Base-by-base conservation (phyloP, 805 yeast species). In the Starmerella potacharoeniae region DNA sequence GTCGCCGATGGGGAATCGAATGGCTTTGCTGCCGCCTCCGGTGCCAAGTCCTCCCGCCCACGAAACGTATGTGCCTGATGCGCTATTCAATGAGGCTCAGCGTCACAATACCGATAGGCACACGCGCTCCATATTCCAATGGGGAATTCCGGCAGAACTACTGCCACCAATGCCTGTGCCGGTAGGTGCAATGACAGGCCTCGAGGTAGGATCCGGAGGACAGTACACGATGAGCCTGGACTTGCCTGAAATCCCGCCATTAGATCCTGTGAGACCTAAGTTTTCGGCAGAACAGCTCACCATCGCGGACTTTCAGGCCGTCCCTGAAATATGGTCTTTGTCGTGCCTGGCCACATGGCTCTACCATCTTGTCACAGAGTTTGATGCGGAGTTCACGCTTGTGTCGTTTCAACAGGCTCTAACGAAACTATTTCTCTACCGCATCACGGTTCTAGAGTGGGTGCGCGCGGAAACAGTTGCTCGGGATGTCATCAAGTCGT, bases 401-500 rank as follows among this genome's bases (percentile, higher is more conserved):
- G 54, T 43, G 4, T 55, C 54, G 3, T 44, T 50, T 5, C 51
- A 41, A 16, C 55, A 49, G n/a, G 61, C 65, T 6, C 44, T 63
- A 5, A 55, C 61, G 6, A 55, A 62, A 50, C 58, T 63, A 6
- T 60, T 62, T 22, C 34, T 57, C 29, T 62, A 43, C 35, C 55
- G 60, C 10, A 52, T 67, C 14, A 66, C 70, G 1, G 64, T 62
- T 5, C 59, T 71, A 13, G 62, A 60, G 46, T 65, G 68, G 65
- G 54, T 61, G 6, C 56, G 57, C 17, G 68, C 72, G 0, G 71
- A 68, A 46, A 51, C 60, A 5, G 31, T 62, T 6, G 71, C 74
- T 1, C 41, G 40, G 4, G 59, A 59, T 16, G 67, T 60, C 22
- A 42, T 69, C 29, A 46, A 55, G 11, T 60, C 70, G 5, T 54